A percentile compares a stretch with the other conserved stretches of the same genome.
phyloP scores from a whole-genome alignment of 345 rosid genomes.

The Conringia planisiliqua region DNA sequence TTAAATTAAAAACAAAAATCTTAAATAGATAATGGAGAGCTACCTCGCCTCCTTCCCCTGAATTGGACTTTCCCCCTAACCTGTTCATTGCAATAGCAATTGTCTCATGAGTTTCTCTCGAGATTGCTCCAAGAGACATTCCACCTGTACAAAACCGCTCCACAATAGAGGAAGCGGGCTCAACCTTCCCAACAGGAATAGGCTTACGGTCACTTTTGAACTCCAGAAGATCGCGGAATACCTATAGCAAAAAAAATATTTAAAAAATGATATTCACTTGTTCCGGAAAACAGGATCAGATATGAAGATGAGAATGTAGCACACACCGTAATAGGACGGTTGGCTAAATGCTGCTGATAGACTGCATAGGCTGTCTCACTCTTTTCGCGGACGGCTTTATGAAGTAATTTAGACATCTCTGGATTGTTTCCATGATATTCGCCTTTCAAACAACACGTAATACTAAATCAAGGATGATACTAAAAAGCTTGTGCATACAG shows the following conservation, averaged over 20 bases:
- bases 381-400: constrained; percentile 97
- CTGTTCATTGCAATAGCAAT: constrained; percentile 99
- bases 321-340: constrained; percentile 91
- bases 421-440: constrained; percentile 99
- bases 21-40: constrained; percentile 17
- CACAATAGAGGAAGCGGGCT: constrained; percentile 81
- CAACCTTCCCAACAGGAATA: constrained; percentile 90
- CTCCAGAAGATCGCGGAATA: constrained; percentile 95
- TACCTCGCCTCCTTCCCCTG: constrained; percentile 99
- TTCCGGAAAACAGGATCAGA: constrained; percentile 2
- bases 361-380: constrained; percentile 84
- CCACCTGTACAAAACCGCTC: constrained; percentile 98
- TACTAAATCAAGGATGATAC: background rate
- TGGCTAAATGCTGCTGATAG: constrained; percentile 96
- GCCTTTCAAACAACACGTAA: constrained; percentile 40
- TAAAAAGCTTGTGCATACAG: constrained; percentile 1
- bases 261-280: constrained; percentile 6
- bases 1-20: background rate
- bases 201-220: constrained; percentile 88
- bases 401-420: constrained; percentile 97
- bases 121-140: constrained; percentile 99
- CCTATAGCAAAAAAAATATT: constrained; percentile 44
- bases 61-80: constrained; percentile 92
- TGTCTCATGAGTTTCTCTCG: constrained; percentile 99
- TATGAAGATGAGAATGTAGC: background rate